Evolutionary conservation across 495 filamentous ascomycete species (phyloP).

Genomic region (Schizothecium vesticola): DNA sequence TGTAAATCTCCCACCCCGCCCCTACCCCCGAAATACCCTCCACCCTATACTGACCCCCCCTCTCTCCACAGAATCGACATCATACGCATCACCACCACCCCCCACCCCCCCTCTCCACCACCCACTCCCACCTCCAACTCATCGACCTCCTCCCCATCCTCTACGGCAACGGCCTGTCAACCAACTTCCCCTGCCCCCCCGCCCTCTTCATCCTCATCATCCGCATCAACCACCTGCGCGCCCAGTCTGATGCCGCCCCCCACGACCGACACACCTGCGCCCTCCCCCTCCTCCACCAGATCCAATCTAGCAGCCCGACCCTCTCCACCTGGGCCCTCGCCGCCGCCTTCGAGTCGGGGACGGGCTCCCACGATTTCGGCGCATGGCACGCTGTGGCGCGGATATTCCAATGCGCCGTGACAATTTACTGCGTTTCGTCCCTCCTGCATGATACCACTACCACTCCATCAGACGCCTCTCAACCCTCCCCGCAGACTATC

Average conservation of each 20-base stretch:
- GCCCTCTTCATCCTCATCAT: conserved; percentile 5
- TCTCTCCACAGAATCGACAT: not conserved
- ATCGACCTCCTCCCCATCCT: conserved; percentile 3
- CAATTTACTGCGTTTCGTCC: conserved; percentile 3
- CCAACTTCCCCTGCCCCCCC: conserved; percentile 5
- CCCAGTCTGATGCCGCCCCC: not conserved
- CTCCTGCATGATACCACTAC: not conserved
- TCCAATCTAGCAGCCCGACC: not conserved
- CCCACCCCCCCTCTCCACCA: not conserved
- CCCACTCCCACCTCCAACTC: conserved; percentile 1
- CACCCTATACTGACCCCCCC: no score
- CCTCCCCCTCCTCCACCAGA: conserved; percentile 1
- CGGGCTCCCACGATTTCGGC: not conserved
- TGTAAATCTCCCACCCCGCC: not conserved
- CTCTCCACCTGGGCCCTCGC: conserved; percentile 1
- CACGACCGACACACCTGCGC: not conserved
- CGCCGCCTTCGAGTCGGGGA: not conserved
- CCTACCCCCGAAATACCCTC: no score
- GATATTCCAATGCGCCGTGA: conserved; percentile 4
- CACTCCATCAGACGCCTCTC: no score
- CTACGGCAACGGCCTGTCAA: conserved; percentile 4
- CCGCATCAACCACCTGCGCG: conserved; percentile 12
- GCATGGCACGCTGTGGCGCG: not conserved
- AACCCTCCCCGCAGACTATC: not conserved
- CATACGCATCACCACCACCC: not conserved